Percentiles rank a stretch among this genome's conserved stretches.
Evolutionary conservation across 1,139 yeast species (phyloP).

Genomic region (Geotrichum fermentans): DNA sequence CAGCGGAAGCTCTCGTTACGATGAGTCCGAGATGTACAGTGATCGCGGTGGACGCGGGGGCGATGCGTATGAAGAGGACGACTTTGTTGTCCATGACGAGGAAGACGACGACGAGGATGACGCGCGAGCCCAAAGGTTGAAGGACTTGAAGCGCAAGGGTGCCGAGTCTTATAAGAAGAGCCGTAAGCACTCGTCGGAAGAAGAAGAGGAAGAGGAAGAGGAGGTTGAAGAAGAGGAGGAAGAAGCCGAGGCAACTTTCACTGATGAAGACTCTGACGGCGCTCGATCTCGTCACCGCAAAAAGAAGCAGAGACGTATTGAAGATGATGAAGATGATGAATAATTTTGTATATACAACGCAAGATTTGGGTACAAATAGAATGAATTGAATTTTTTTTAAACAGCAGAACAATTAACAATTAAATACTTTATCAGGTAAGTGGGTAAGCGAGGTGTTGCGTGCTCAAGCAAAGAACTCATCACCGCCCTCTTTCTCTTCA

Average conservation of each 20-base stretch:
- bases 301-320: slow-evolving; percentile 40
- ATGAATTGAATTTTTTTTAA: not conserved
- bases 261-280: slow-evolving; percentile 17
- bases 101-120: slow-evolving; percentile 48
- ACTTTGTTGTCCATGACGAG: slow-evolving; percentile 48
- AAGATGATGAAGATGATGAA: slow-evolving; percentile 48
- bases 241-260: slow-evolving; percentile 34
- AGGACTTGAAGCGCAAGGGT: slow-evolving; percentile 55
- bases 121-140: slow-evolving; percentile 58
- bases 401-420: not conserved
- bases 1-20: slow-evolving; percentile 38
- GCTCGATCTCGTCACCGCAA: slow-evolving; percentile 12
- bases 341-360: not conserved
- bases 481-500: slow-evolving; percentile 14
- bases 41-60: slow-evolving; percentile 28
- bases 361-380: not conserved
- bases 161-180: slow-evolving; percentile 44
- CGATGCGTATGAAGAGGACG: slow-evolving; percentile 54
- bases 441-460: not conserved
- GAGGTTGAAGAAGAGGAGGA: slow-evolving; percentile 29
- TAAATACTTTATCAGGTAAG: not conserved
- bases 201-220: slow-evolving; percentile 39
- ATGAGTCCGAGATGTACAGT: slow-evolving; percentile 10
- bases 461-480: slow-evolving; percentile 18
- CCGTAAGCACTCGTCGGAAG: slow-evolving; percentile 31